These are phyloP conservation scores for Chrysochromulina tobinii DNA, from an alignment of 78 protist species.

Conservation along the genomic window DNA sequence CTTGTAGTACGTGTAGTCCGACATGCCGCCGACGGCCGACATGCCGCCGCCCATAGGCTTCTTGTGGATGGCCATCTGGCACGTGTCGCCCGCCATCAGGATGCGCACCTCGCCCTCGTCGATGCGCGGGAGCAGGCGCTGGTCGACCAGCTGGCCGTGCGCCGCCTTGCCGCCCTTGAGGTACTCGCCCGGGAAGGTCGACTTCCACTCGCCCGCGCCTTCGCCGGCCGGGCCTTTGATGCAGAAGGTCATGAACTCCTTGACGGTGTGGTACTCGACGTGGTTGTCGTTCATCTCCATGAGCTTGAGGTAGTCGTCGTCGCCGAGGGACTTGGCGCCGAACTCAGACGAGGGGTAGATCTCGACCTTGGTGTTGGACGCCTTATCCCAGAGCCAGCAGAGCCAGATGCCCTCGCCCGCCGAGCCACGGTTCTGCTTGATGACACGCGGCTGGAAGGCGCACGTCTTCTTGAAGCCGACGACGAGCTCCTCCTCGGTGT, in stretches of 20 bases:
- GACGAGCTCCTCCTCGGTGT: background rate
- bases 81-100: too few species aligned
- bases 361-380: background rate
- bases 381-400: too few species aligned
- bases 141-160: background rate
- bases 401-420: constrained; percentile 1
- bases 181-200: background rate
- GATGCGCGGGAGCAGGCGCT: background rate
- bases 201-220: background rate
- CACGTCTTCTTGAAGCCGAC: background rate
- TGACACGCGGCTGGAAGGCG: background rate
- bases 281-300: constrained; percentile 2
- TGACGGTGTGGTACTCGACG: background rate
- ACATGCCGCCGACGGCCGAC: background rate
- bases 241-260: constrained; percentile 15
- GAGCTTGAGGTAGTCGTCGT: background rate
- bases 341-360: background rate
- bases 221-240: background rate
- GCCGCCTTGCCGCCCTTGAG: constrained; percentile 7
- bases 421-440: constrained; percentile 21
- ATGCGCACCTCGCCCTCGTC: too few species aligned
- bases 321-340: background rate
- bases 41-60: background rate
- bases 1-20: background rate
- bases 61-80: too few species aligned